Percentiles rank a stretch among this genome's conserved stretches.
phyloP scores from a whole-genome alignment of 306 rosid genomes.

The Cucurbita maxima region DNA sequence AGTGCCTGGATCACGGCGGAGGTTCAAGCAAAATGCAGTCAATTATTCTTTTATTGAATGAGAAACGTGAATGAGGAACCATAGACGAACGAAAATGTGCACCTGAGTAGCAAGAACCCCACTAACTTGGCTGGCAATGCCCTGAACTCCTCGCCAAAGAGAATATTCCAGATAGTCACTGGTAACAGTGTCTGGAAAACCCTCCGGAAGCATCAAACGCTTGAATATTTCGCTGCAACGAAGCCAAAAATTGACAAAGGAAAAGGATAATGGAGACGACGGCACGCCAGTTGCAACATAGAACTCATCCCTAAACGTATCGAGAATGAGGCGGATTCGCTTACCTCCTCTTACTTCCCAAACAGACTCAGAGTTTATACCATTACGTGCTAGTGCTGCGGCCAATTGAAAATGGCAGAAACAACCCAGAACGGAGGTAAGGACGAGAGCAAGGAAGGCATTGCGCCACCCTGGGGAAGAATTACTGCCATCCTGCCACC shows the following conservation, averaged over 20 bases:
- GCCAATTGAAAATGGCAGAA: constrained; percentile 43
- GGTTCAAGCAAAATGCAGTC: neutral
- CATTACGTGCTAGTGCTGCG: constrained; percentile 30
- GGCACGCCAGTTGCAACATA: constrained; percentile 13
- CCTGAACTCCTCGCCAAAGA: constrained; percentile 88
- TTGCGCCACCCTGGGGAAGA: constrained; percentile 2
- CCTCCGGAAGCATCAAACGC: constrained; percentile 81
- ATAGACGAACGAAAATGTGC: neutral
- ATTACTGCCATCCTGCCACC: constrained; percentile 11
- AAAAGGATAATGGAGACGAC: constrained; percentile 10
- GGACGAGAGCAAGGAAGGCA: constrained; percentile 23
- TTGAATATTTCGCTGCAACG: constrained; percentile 31
- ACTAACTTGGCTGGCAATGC: constrained; percentile 77
- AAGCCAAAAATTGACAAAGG: constrained; percentile 20
- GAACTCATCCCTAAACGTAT: constrained; percentile 33
- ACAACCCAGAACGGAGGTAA: constrained; percentile 24
- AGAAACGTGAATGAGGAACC: neutral
- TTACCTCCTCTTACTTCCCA: constrained; percentile 79
- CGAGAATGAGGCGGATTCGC: constrained; percentile 40
- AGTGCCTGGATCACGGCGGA: constrained; percentile 22
- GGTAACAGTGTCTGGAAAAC: constrained; percentile 69
- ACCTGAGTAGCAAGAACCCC: constrained; percentile 86
- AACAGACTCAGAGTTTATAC: constrained; percentile 13
- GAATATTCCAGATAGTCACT: constrained; percentile 78
- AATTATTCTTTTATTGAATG: neutral